These are phyloP conservation scores for Lepidium africanum DNA, from an alignment of 345 rosid species.

Conservation along the genomic window DNA sequence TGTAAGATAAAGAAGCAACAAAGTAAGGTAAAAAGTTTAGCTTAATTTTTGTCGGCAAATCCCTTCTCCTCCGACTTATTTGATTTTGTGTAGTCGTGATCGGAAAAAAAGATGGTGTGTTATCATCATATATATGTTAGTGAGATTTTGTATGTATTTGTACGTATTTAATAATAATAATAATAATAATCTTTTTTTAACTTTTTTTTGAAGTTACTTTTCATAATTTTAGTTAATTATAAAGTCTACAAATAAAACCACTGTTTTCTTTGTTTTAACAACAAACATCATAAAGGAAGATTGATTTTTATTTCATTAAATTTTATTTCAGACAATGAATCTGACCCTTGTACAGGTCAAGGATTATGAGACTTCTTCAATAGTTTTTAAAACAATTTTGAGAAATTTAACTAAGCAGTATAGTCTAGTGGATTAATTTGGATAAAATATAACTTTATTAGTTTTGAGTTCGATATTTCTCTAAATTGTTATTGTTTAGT, in stretches of 20 bases:
- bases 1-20: neutral
- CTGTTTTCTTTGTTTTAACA: neutral
- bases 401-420: too few relatives aligned
- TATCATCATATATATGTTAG: neutral
- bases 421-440: too few relatives aligned
- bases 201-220: neutral
- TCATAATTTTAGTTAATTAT: neutral
- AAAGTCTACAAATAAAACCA: neutral
- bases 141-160: neutral
- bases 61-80: slow-evolving; percentile 3
- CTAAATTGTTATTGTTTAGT: too few relatives aligned
- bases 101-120: slow-evolving; percentile 7
- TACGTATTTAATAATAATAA: neutral
- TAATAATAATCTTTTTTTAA: too few relatives aligned
- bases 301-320: too few relatives aligned
- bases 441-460: too few relatives aligned
- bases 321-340: too few relatives aligned
- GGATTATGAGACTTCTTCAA: too few relatives aligned
- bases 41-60: slow-evolving; percentile 14
- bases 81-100: slow-evolving; percentile 2
- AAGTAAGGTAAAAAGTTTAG: neutral
- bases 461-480: too few relatives aligned
- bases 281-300: neutral
- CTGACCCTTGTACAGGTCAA: too few relatives aligned
- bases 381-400: too few relatives aligned